Evolutionary conservation across 1,284 basidiomycete species (phyloP), one percentile per base, ranked within the genome.

Genomic region (Ceratobasidium papillatum): DNA sequence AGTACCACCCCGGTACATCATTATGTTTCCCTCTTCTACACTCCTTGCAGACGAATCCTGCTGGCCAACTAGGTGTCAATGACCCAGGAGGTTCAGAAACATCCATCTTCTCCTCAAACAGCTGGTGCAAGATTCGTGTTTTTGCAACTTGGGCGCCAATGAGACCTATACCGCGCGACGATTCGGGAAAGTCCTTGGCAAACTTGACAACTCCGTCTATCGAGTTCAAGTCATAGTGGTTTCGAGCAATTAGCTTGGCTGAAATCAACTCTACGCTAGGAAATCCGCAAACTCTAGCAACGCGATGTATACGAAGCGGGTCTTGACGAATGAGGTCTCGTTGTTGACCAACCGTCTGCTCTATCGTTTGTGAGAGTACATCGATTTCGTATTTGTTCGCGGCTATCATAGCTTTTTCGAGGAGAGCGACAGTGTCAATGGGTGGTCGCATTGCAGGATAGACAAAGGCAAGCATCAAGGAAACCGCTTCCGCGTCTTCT

Each of bases 311-410:
- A 22, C 66, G 52, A 19, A 69, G 11, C 5, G 66, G 66, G 27
- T 69, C 54, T 14, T 8, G 19, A 34, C 27, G n/a, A 32, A 69
- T 47, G 7, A 69, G 52, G 34, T 22, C 3, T n/a, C 38, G 34
- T 7, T 45, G 14, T 22, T 36, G 25, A 4, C 12, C 12, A 11
- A 5, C 19, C n/a, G n/a, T 19, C 34, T 58, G 17, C 17, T 69
- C 66, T 3, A 69, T 12, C 12, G 52, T 36, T 32, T 69, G 54
- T 14, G 30, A 12, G 7, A 58, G 25, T n/a, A n/a, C 52, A 1
- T 69, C 66, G 1, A 69, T 45, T 17, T 69, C 52, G 25, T 69
- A 69, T 58, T 69, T 69, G n/a, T 58, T 12, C 9, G 66, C 51
- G 2, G 58, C 36, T 3, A 45, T 1, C 66, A 69, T 69, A 7